Evolutionary conservation across 805 yeast species (phyloP).

Genomic region (Saccharomycopsis lassenensis): DNA sequence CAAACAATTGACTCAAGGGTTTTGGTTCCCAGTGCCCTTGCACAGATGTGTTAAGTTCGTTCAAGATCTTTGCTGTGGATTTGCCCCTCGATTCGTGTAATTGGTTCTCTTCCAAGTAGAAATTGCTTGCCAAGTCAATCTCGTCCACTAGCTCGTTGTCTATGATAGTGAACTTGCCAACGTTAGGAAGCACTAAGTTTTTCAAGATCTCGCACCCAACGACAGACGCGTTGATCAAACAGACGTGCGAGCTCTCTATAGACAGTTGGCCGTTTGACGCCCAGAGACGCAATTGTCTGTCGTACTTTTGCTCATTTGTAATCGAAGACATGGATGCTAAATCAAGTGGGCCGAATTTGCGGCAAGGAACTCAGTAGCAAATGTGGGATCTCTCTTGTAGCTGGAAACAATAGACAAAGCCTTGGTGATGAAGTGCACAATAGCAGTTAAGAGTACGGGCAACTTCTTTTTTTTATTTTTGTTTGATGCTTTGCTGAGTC

Average conservation of each 20-base stretch:
- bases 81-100: conserved; percentile 32
- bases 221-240: conserved; percentile 47
- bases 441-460: neutral
- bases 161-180: conserved; percentile 53
- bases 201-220: conserved; percentile 62
- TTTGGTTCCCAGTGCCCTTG: neutral
- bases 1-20: conserved; percentile 3
- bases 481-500: no score
- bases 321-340: conserved; percentile 2
- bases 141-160: conserved; percentile 33
- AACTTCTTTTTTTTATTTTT: neutral
- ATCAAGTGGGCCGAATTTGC: no score
- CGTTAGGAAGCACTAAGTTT: conserved; percentile 67
- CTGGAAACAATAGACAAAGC: no score
- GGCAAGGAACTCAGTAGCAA: no score
- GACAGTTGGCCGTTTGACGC: conserved; percentile 60
- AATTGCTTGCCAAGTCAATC: conserved; percentile 45
- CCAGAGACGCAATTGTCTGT: conserved; percentile 86
- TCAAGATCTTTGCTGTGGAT: conserved; percentile 31
- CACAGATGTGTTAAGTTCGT: conserved; percentile 40
- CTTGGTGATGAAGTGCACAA: neutral
- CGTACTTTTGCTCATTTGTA: conserved; percentile 44
- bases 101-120: conserved; percentile 41
- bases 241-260: conserved; percentile 46
- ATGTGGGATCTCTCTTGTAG: no score